Evolutionary conservation across 768 basidiomycete genomes (phyloP).

Genomic region (Clavulina sp.): DNA sequence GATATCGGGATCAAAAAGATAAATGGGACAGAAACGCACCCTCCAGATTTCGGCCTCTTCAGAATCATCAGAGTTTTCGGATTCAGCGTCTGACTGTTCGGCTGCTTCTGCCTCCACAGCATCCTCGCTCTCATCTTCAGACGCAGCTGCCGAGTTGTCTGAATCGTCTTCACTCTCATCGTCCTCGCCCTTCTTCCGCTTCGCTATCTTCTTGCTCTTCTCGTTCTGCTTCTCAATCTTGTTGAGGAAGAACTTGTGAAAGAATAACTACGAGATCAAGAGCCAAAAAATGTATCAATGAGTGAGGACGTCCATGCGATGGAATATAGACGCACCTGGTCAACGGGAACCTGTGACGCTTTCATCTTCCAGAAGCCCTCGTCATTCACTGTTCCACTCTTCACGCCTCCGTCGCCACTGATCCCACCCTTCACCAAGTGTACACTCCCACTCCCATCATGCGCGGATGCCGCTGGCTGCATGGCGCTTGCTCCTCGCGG

Average conservation of each 20-base stretch:
- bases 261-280: conserved; percentile 45
- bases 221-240: conserved; percentile 42
- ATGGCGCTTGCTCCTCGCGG: conserved; percentile 76
- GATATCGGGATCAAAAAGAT: not conserved
- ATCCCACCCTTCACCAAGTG: conserved; percentile 41
- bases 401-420: conserved; percentile 28
- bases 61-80: conserved; percentile 30
- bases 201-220: conserved; percentile 30
- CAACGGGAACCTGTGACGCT: conserved; percentile 60
- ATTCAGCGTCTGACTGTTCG: too few species aligned
- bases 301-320: too few species aligned
- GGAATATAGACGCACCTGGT: conserved; percentile 39
- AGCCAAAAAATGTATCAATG: too few species aligned
- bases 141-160: conserved; percentile 10
- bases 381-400: conserved; percentile 43
- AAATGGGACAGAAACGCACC: conserved; percentile 28
- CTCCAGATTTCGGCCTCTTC: conserved; percentile 78
- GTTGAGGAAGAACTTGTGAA: conserved; percentile 71
- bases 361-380: conserved; percentile 53
- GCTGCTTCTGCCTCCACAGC: too few species aligned
- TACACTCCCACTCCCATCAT: conserved; percentile 36
- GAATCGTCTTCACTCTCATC: conserved; percentile 14
- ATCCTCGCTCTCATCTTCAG: conserved; percentile 18
- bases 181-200: conserved; percentile 25
- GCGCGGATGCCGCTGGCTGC: conserved; percentile 66